These are phyloP conservation scores for Pseudomonodictys pantanalensis DNA, from an alignment of 495 filamentous ascomycete genomes.

Conservation along the genomic window DNA sequence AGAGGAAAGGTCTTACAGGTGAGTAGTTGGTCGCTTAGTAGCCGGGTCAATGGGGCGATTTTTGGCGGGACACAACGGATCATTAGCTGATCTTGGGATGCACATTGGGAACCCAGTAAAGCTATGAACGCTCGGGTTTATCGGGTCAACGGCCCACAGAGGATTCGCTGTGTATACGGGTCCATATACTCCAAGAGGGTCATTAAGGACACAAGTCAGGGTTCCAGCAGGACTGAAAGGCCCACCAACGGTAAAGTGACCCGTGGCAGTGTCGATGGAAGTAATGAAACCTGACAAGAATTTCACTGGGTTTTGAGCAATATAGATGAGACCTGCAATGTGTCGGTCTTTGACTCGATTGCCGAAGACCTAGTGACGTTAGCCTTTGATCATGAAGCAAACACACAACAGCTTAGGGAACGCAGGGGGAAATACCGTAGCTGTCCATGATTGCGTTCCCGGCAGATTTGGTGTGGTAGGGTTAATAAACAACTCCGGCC, in stretches of 20 bases:
- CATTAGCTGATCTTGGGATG: conserved; percentile 3
- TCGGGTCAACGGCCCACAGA: conserved; percentile 2
- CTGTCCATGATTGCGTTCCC: not conserved
- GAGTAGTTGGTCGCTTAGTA: not conserved
- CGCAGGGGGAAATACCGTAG: not conserved
- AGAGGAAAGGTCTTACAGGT: no score
- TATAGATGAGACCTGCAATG: conserved; percentile 1
- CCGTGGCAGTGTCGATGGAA: not conserved
- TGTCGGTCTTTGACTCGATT: not conserved
- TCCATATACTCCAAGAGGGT: conserved; percentile 5
- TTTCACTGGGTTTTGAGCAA: not conserved
- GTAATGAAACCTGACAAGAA: conserved; percentile 4
- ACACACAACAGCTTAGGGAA: not conserved
- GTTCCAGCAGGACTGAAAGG: not conserved
- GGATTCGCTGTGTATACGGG: conserved; percentile 5
- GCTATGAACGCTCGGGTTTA: not conserved
- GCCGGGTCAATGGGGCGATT: conserved; percentile 1
- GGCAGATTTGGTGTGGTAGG: no score
- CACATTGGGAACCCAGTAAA: conserved; percentile 8
- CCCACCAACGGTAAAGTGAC: conserved; percentile 5
- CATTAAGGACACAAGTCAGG: conserved; percentile 3
- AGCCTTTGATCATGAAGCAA: not conserved
- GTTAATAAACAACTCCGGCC: conserved; percentile 4
- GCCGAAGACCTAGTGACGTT: not conserved
- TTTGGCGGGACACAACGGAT: not conserved